These are phyloP conservation scores for Sporothrix phasma DNA, from an alignment of 2,329 filamentous ascomycete genomes.

Conservation along the genomic window DNA sequence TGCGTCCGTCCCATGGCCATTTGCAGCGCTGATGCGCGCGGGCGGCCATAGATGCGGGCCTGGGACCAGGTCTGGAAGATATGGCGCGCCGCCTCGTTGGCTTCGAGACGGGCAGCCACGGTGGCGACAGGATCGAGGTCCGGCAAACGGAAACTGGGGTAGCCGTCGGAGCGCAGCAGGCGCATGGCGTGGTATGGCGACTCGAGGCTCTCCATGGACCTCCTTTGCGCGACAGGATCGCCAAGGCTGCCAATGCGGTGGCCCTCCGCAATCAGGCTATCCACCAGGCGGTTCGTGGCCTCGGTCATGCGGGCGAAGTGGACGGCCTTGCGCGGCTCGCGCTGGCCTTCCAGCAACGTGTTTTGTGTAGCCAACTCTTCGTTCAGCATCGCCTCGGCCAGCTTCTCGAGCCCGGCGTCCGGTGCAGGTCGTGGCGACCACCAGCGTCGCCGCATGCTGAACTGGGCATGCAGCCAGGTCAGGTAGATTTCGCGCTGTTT, in stretches of 20 bases:
- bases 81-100: conserved; percentile 21
- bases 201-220: conserved; percentile 23
- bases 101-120: conserved; percentile 17
- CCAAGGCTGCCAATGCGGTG: conserved; percentile 21
- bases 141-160: conserved; percentile 25
- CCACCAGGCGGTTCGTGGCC: conserved; percentile 24
- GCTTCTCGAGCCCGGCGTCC: not conserved
- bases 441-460: conserved; percentile 15
- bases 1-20: not conserved
- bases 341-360: conserved; percentile 10
- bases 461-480: conserved; percentile 16
- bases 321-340: conserved; percentile 25
- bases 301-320: conserved; percentile 16
- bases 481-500: conserved; percentile 11
- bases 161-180: conserved; percentile 27
- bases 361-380: conserved; percentile 9
- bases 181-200: conserved; percentile 26
- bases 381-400: conserved; percentile 12
- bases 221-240: conserved; percentile 17
- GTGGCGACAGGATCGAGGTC: conserved; percentile 18
- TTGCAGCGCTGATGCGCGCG: not conserved
- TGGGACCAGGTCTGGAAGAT: conserved; percentile 24
- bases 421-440: conserved; percentile 11
- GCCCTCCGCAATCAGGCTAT: conserved; percentile 24
- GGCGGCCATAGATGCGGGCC: not conserved